Base-by-base conservation (phyloP, 495 filamentous ascomycete species). In the Lophium mytilinum region DNA sequence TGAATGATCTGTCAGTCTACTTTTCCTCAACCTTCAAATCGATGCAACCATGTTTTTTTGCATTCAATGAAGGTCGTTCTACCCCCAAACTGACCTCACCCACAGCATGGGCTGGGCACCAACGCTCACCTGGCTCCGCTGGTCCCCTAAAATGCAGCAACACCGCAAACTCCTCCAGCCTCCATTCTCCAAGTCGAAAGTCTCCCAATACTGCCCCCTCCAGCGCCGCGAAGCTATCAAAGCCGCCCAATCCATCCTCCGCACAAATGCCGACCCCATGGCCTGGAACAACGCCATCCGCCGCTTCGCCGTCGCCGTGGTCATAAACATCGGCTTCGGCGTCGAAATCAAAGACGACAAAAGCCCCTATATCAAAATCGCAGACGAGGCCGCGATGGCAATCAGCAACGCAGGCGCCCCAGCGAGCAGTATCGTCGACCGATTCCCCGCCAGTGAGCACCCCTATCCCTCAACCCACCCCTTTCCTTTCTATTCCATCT, bases 241-340 rank as follows among this genome's bases (percentile, higher is more conserved):
- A 15, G 10, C 42, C 11, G 15, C 41, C 8, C 14, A 41, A n/a
- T 21, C 43, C 9, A 50, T 57, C 14, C 9, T 57, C n/a, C 18
- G 40, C 15, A 21, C n/a, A 10, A 49, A 45, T 2, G 19, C 24
- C 9, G 53, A 58, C 21, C 24, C 24, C 6, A 30, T 30, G 24
- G 24, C 24, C 3, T 61, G 53, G 46, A 51, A 56, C 37, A 24
- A 19, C 1, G 37, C 52, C 7, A 39, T 56, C 10, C 50, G 52
- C 3, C 51, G 66, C 12, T 70, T 71, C 52, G 63, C 67, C 21
- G 66, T 62, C 19, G 62, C 62, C 51, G 72, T 70, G 50, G 74
- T 76, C 6, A 59, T 78, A 47, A 62, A 71, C 0, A 73, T 77
- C 43, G 73, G 72, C 2, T 77, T 76, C 60, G 76, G 77, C 0